A percentile compares a stretch with the other conserved stretches of the same genome.
phyloP scores from a whole-genome alignment of 306 rosid species.

The Cyamopsis tetragonoloba region DNA sequence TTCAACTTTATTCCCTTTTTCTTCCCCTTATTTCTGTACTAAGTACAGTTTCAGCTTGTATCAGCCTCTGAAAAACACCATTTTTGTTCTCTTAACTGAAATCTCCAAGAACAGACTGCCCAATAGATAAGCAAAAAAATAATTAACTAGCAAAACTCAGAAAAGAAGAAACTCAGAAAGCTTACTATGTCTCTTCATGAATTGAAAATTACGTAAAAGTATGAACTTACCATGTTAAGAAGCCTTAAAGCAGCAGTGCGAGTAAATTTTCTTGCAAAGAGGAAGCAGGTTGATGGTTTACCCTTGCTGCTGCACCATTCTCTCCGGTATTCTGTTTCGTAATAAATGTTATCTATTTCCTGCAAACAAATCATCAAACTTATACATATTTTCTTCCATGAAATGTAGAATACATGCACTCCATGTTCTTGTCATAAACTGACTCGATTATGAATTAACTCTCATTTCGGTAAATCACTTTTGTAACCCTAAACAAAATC shows the following conservation, averaged over 20 bases:
- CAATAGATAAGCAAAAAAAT: slow-evolving; percentile 15
- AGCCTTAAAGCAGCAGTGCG: slow-evolving; percentile 92
- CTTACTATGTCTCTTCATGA: not conserved
- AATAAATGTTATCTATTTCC: slow-evolving; percentile 86
- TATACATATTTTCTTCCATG: slow-evolving; percentile 6
- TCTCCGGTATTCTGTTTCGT: slow-evolving; percentile 89
- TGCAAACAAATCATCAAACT: slow-evolving; percentile 36
- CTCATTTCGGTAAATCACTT: too few relatives aligned
- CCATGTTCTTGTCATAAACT: not conserved
- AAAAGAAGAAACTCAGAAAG: not conserved
- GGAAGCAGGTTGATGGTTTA: slow-evolving; percentile 85
- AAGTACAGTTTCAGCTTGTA: slow-evolving; percentile 18
- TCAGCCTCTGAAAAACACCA: slow-evolving; percentile 12
- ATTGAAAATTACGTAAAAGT: not conserved
- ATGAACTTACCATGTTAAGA: slow-evolving; percentile 64
- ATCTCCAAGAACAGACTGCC: slow-evolving; percentile 58
- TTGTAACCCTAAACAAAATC: too few relatives aligned
- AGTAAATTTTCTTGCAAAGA: slow-evolving; percentile 90
- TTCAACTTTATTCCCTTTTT: slow-evolving; percentile 18
- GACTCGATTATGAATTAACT: not conserved
- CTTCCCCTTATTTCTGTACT: slow-evolving; percentile 17
- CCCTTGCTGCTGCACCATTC: slow-evolving; percentile 96
- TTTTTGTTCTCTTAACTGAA: slow-evolving; percentile 36
- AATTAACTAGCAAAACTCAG: not conserved
- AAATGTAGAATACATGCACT: not conserved